Evolutionary conservation across 495 filamentous ascomycete species (phyloP).

Genomic region (Cudoniella acicularis): DNA sequence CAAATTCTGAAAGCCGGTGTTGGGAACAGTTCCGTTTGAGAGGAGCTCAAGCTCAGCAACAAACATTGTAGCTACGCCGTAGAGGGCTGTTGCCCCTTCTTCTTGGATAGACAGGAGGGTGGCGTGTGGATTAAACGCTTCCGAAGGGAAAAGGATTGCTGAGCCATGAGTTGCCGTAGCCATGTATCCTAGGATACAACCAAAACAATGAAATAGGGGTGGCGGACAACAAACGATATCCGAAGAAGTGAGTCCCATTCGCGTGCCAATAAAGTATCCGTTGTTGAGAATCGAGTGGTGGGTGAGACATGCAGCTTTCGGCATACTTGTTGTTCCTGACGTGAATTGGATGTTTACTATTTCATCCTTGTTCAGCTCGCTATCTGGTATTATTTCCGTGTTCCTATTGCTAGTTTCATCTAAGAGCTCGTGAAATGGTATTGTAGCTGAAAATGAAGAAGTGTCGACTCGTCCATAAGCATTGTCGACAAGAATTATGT

Average conservation of each 20-base stretch:
- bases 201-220: slow-evolving; percentile 92
- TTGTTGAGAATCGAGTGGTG: slow-evolving; percentile 90
- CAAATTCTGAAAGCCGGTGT: slow-evolving; percentile 63
- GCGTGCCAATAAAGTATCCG: slow-evolving; percentile 71
- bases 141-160: slow-evolving; percentile 78
- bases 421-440: slow-evolving; percentile 13
- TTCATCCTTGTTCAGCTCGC: slow-evolving; percentile 59
- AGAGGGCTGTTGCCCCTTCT: slow-evolving; percentile 76
- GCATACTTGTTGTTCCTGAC: slow-evolving; percentile 82
- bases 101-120: slow-evolving; percentile 67
- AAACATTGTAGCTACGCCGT: slow-evolving; percentile 97
- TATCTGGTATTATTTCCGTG: slow-evolving; percentile 34
- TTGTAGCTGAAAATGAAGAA: slow-evolving; percentile 23
- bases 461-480: slow-evolving; percentile 54
- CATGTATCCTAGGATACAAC: slow-evolving; percentile 88
- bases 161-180: slow-evolving; percentile 86
- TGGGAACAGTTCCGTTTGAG: slow-evolving; percentile 38
- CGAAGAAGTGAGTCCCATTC: slow-evolving; percentile 70
- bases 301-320: slow-evolving; percentile 87
- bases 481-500: slow-evolving; percentile 80
- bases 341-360: slow-evolving; percentile 97
- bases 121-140: slow-evolving; percentile 79
- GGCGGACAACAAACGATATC: slow-evolving; percentile 85
- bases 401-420: neutral
- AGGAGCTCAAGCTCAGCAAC: slow-evolving; percentile 78